These are phyloP conservation scores for Melanomma pulvis-pyrius DNA, from an alignment of 495 filamentous ascomycete genomes.

Conservation along the genomic window DNA sequence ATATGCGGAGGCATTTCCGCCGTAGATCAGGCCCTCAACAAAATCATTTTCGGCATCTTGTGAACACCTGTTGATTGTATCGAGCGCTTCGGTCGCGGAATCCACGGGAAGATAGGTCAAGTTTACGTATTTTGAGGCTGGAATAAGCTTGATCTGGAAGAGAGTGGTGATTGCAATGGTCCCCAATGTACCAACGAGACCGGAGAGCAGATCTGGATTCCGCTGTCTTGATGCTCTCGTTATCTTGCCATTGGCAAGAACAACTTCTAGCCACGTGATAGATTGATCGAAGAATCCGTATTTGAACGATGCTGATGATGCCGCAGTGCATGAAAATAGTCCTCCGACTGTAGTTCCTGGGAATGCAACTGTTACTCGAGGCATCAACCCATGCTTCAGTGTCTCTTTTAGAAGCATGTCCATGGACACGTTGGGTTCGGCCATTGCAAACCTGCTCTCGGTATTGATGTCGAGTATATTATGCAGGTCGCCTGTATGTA, in stretches of 20 bases:
- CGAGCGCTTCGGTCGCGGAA: too few relatives aligned
- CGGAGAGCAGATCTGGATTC: conserved; percentile 55
- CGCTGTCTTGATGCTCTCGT: conserved; percentile 46
- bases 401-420: conserved; percentile 53
- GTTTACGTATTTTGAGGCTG: conserved; percentile 55
- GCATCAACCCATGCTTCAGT: conserved; percentile 49
- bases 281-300: conserved; percentile 61
- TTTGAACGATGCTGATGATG: conserved; percentile 59
- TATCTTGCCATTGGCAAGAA: conserved; percentile 57
- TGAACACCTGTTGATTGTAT: conserved; percentile 39
- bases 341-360: conserved; percentile 62
- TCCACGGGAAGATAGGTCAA: conserved; percentile 1
- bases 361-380: conserved; percentile 59
- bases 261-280: conserved; percentile 55
- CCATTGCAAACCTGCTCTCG: conserved; percentile 46
- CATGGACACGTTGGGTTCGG: conserved; percentile 61
- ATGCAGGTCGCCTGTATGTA: conserved; percentile 44
- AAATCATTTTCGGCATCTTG: conserved; percentile 52
- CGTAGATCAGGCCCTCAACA: conserved; percentile 58
- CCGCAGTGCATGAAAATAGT: conserved; percentile 58
- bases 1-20: conserved; percentile 37
- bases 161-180: conserved; percentile 58
- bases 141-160: conserved; percentile 55
- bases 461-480: too few relatives aligned
- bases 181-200: conserved; percentile 56